Percentiles rank a stretch among this genome's conserved stretches.
Evolutionary conservation across 352 stramenopile genomes (phyloP).

Genomic region (Phytophthora constricta): DNA sequence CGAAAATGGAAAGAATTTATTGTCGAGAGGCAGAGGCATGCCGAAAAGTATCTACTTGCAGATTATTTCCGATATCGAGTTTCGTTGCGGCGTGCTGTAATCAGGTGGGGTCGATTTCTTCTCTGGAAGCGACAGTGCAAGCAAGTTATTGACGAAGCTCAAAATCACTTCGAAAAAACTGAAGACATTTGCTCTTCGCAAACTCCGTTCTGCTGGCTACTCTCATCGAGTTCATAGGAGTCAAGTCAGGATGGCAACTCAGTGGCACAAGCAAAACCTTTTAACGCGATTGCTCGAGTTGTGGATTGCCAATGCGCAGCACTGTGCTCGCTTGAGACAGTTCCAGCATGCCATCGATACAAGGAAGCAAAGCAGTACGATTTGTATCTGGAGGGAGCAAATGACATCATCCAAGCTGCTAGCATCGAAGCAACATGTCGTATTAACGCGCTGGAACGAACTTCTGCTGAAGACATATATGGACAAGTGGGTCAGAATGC

Average conservation of each 20-base stretch:
- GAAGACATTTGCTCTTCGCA: slow-evolving; percentile 7
- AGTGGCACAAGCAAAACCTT: slow-evolving; percentile 25
- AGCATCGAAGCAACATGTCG: background rate
- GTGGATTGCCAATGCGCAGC: slow-evolving; percentile 12
- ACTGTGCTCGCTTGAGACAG: background rate
- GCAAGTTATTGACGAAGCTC: slow-evolving; percentile 5
- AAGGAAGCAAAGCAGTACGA: slow-evolving; percentile 2
- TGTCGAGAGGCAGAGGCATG: background rate
- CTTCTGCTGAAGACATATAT: slow-evolving; percentile 7
- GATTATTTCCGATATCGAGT: slow-evolving; percentile 39
- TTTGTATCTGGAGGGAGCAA: slow-evolving; percentile 11
- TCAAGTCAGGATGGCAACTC: slow-evolving; percentile 7
- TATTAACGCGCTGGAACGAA: slow-evolving; percentile 16
- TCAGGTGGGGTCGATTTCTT: slow-evolving; percentile 18
- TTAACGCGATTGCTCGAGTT: background rate
- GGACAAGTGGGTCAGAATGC: slow-evolving; percentile 19
- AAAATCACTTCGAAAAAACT: slow-evolving; percentile 11
- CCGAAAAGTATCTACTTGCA: slow-evolving; percentile 29
- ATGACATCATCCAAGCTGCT: background rate
- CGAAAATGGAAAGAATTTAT: slow-evolving; percentile 30
- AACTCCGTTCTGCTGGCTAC: slow-evolving; percentile 3
- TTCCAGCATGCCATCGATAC: slow-evolving; percentile 7
- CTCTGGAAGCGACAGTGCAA: slow-evolving; percentile 15
- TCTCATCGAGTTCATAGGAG: slow-evolving; percentile 1
- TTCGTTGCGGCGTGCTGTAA: slow-evolving; percentile 13